Conservation (phyloP, 495 filamentous ascomycete species). For the Daldinia loculata region DNA sequence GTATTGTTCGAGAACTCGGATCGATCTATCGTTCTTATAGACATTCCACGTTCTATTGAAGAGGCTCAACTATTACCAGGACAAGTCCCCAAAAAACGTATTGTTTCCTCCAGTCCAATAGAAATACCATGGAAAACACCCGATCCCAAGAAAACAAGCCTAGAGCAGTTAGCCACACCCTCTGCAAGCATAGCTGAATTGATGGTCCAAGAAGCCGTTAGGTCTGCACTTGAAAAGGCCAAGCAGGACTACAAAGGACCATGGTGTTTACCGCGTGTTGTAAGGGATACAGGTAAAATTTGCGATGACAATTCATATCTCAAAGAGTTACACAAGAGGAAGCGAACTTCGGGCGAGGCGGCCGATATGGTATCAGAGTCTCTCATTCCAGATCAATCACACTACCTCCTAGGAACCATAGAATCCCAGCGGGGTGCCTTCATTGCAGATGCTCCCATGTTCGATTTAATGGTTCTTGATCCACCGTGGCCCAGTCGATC, state of each 20-base stretch:
- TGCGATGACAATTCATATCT: conserved; percentile 5
- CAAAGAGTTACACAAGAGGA: conserved; percentile 34
- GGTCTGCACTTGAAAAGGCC: conserved; percentile 52
- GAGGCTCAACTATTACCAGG: conserved; percentile 54
- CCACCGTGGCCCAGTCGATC: conserved; percentile 96
- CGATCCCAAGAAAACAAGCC: conserved; percentile 50
- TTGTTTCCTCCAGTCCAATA: conserved; percentile 50
- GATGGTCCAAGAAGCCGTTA: conserved; percentile 55
- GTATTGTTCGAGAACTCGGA: conserved; percentile 53
- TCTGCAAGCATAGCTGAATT: conserved; percentile 55
- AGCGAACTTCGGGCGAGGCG: conserved; percentile 15
- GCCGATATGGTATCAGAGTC: neutral
- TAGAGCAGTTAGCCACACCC: conserved; percentile 19
- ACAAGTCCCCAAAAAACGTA: conserved; percentile 34
- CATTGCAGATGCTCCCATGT: conserved; percentile 55
- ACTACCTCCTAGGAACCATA: conserved; percentile 54
- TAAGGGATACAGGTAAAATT: neutral
- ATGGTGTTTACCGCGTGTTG: conserved; percentile 56
- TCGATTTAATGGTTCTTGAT: conserved; percentile 86
- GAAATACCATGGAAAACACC: conserved; percentile 54
- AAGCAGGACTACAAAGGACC: conserved; percentile 47
- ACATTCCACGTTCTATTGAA: conserved; percentile 58
- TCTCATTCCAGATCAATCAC: conserved; percentile 47
- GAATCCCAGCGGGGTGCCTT: conserved; percentile 46
- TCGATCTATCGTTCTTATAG: conserved; percentile 51